A percentile compares a stretch with the other conserved stretches of the same genome.
Evolutionary conservation across 2,329 filamentous ascomycete species (phyloP).

Genomic region (Colletotrichum trifolii): DNA sequence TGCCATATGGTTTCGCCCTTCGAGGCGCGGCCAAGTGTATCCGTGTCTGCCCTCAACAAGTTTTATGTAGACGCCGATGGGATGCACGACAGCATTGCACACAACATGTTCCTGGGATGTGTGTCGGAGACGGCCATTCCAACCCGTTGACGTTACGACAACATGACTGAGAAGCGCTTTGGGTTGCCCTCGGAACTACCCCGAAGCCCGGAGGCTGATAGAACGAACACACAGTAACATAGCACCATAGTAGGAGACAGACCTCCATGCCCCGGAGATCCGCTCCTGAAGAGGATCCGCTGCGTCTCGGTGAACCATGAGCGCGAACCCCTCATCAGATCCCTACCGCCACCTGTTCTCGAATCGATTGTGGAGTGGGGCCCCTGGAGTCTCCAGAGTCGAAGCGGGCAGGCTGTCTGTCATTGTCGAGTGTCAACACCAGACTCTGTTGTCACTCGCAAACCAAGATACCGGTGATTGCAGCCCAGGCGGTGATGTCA

Average conservation of each 20-base stretch:
- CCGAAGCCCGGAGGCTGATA: slow-evolving; percentile 33
- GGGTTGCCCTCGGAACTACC: slow-evolving; percentile 26
- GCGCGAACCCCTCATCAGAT: slow-evolving; percentile 20
- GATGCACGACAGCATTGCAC: slow-evolving; percentile 30
- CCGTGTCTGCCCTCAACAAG: slow-evolving; percentile 19
- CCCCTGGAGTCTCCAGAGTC: slow-evolving; percentile 1
- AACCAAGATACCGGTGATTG: slow-evolving; percentile 3
- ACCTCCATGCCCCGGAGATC: slow-evolving; percentile 34
- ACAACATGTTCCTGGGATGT: slow-evolving; percentile 24
- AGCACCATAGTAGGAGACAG: background rate
- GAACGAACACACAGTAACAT: too few species aligned
- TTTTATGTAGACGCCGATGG: slow-evolving; percentile 2
- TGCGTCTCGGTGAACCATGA: slow-evolving; percentile 28
- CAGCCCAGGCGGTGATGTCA: slow-evolving; percentile 27
- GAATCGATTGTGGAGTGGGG: slow-evolving; percentile 14
- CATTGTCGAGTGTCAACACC: slow-evolving; percentile 5
- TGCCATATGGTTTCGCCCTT: background rate
- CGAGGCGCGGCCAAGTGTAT: slow-evolving; percentile 15
- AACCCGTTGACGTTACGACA: slow-evolving; percentile 28
- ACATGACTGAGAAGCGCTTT: slow-evolving; percentile 21
- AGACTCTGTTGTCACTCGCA: background rate
- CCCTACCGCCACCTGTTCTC: slow-evolving; percentile 12
- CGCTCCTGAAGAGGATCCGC: slow-evolving; percentile 25
- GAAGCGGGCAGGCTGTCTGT: slow-evolving; percentile 6
- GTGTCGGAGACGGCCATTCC: slow-evolving; percentile 25